phyloP scores from a whole-genome alignment of 352 stramenopile genomes.

The Chrysophaeum taylorii region DNA sequence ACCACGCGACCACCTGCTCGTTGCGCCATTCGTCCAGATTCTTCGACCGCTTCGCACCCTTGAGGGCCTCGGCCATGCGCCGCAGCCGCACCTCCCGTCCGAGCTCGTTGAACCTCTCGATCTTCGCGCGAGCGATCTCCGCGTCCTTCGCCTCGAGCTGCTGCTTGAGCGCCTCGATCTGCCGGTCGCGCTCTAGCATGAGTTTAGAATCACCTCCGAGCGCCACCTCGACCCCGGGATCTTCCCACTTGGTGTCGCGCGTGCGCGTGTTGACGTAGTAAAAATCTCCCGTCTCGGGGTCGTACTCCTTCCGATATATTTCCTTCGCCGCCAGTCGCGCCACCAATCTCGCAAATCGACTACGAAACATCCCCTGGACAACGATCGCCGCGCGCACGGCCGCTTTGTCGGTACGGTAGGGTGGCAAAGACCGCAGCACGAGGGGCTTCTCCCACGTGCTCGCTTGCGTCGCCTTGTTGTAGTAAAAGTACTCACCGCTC shows the following conservation, averaged over 20 bases:
- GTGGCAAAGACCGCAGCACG: not conserved
- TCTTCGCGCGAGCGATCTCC: constrained; percentile 25
- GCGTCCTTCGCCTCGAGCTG: constrained; percentile 26
- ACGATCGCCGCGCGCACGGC: not conserved
- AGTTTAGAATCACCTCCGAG: constrained; percentile 15
- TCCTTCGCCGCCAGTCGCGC: constrained; percentile 7
- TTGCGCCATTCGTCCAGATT: constrained; percentile 35
- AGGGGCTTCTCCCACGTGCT: constrained; percentile 23
- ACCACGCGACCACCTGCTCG: constrained; percentile 31
- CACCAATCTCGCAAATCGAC: constrained; percentile 9
- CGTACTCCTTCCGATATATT: constrained; percentile 27
- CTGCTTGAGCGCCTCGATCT: constrained; percentile 28
- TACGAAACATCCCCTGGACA: constrained; percentile 17
- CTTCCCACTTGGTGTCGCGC: constrained; percentile 18
- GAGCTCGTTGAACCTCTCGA: constrained; percentile 14
- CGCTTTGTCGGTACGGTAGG: constrained; percentile 14
- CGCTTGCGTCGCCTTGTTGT: constrained; percentile 28
- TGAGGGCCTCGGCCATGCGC: constrained; percentile 18
- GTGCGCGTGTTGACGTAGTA: constrained; percentile 33
- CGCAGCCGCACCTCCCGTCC: constrained; percentile 16
- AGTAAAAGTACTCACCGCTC: constrained; percentile 26
- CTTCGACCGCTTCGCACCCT: constrained; percentile 28
- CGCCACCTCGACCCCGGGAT: not conserved
- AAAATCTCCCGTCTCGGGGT: constrained; percentile 30
- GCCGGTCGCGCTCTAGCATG: constrained; percentile 16